These are phyloP conservation scores for Globisporangium paroecandrum DNA, from an alignment of 352 stramenopile species.

Conservation along the genomic window DNA sequence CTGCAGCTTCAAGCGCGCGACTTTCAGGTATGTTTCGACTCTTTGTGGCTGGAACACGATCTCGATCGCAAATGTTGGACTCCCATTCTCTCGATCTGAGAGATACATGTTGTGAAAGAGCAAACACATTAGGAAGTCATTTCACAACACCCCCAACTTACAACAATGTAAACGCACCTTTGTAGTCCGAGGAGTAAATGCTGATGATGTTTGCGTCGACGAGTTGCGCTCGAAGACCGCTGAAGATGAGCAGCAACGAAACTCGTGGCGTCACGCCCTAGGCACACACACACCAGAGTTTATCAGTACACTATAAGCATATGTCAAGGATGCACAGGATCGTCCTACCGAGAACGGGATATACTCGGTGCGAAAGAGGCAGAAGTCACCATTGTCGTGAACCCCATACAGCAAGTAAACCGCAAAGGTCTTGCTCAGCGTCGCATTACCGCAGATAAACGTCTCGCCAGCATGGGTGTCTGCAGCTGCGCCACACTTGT, in stretches of 20 bases:
- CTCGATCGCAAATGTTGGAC: slow-evolving; percentile 52
- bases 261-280: slow-evolving; percentile 57
- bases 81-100: slow-evolving; percentile 51
- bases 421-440: slow-evolving; percentile 56
- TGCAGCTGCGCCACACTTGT: slow-evolving; percentile 44
- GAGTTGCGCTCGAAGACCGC: slow-evolving; percentile 45
- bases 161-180: slow-evolving; percentile 33
- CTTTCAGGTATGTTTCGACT: slow-evolving; percentile 43
- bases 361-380: slow-evolving; percentile 63
- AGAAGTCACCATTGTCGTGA: slow-evolving; percentile 68
- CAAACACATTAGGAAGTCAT: background rate
- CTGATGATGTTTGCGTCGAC: slow-evolving; percentile 46
- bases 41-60: slow-evolving; percentile 49
- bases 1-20: slow-evolving; percentile 59
- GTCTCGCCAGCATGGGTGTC: slow-evolving; percentile 67
- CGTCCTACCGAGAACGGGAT: slow-evolving; percentile 60
- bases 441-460: slow-evolving; percentile 57
- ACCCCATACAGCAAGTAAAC: slow-evolving; percentile 65
- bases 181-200: slow-evolving; percentile 59
- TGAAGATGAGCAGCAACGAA: slow-evolving; percentile 52
- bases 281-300: background rate
- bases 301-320: background rate
- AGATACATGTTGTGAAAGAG: background rate
- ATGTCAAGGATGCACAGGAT: background rate
- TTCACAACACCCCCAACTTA: background rate